A percentile compares a stretch with the other conserved stretches of the same genome.
These are phyloP conservation scores for Irpex sp. DNA, from an alignment of 1,284 basidiomycete species.

Conservation along the genomic window DNA sequence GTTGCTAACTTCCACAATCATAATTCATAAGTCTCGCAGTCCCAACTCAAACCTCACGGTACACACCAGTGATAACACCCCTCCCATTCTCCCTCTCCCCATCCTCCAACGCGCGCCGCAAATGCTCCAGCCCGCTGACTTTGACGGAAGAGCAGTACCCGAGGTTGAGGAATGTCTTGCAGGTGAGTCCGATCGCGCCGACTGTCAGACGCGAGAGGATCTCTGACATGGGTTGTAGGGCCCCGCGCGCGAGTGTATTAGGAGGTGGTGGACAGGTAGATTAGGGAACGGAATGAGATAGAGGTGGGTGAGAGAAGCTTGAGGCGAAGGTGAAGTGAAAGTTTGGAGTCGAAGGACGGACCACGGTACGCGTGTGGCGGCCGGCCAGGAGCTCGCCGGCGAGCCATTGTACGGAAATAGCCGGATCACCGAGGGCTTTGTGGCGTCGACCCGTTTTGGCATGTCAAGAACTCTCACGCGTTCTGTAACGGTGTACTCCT, in stretches of 20 bases:
- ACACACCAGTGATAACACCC: constrained; percentile 77
- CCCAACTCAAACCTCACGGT: neutral
- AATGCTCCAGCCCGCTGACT: constrained; percentile 63
- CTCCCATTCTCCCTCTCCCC: constrained; percentile 43
- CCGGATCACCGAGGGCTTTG: too few relatives aligned
- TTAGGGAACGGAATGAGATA: neutral
- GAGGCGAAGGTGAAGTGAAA: too few relatives aligned
- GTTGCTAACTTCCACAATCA: constrained; percentile 67
- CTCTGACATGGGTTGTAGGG: constrained; percentile 6
- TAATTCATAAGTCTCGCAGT: neutral
- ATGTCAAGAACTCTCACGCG: too few relatives aligned
- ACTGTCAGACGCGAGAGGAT: constrained; percentile 52
- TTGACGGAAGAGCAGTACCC: constrained; percentile 61
- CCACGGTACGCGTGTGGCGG: too few relatives aligned
- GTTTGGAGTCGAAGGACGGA: too few relatives aligned
- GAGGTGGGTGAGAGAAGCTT: too few relatives aligned
- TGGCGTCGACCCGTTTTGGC: too few relatives aligned
- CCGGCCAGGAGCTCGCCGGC: too few relatives aligned
- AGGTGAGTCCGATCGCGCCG: constrained; percentile 62
- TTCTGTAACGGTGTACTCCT: too few relatives aligned
- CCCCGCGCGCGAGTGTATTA: neutral
- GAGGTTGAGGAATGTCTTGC: constrained; percentile 72
- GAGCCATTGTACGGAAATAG: too few relatives aligned
- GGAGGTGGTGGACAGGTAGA: neutral
- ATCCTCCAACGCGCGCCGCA: constrained; percentile 61